Percentiles rank a stretch among this genome's conserved stretches.
phyloP scores from a whole-genome alignment of 2,329 filamentous ascomycete genomes.

The Drechmeria coniospora region DNA sequence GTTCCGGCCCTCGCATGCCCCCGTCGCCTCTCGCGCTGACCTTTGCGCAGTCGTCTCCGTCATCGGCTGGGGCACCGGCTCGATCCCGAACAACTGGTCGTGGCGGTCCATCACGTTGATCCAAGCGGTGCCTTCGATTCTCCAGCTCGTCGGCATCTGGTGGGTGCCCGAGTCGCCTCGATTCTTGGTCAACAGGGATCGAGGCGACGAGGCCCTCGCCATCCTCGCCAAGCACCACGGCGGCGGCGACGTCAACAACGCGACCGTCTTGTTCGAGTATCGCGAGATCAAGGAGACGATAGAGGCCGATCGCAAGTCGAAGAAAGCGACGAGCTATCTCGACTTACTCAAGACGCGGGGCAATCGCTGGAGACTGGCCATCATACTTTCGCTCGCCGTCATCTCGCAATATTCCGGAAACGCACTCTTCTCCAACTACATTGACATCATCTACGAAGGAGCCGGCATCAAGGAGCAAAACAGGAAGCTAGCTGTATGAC shows the following conservation, averaged over 20 bases:
- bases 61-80: conserved; percentile 47
- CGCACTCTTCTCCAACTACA: conserved; percentile 52
- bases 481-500: conserved; percentile 36
- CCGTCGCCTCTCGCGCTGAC: neutral
- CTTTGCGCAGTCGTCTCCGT: conserved; percentile 32
- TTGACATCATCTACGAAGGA: conserved; percentile 43
- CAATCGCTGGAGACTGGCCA: conserved; percentile 47
- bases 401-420: conserved; percentile 57
- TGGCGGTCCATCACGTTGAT: conserved; percentile 53
- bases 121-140: conserved; percentile 43
- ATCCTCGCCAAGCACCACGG: conserved; percentile 50
- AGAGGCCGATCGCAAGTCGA: conserved; percentile 35
- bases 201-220: conserved; percentile 42
- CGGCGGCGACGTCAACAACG: conserved; percentile 40
- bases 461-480: conserved; percentile 43
- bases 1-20: neutral
- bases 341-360: conserved; percentile 48
- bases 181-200: conserved; percentile 49
- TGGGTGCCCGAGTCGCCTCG: conserved; percentile 53
- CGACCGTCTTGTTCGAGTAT: conserved; percentile 50
- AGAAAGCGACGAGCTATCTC: conserved; percentile 34
- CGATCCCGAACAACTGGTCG: conserved; percentile 44
- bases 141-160: conserved; percentile 52
- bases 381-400: conserved; percentile 47
- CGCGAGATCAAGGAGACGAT: conserved; percentile 52